phyloP scores from a whole-genome alignment of 139 green algal species.

The Dunaliella primolecta region DNA sequence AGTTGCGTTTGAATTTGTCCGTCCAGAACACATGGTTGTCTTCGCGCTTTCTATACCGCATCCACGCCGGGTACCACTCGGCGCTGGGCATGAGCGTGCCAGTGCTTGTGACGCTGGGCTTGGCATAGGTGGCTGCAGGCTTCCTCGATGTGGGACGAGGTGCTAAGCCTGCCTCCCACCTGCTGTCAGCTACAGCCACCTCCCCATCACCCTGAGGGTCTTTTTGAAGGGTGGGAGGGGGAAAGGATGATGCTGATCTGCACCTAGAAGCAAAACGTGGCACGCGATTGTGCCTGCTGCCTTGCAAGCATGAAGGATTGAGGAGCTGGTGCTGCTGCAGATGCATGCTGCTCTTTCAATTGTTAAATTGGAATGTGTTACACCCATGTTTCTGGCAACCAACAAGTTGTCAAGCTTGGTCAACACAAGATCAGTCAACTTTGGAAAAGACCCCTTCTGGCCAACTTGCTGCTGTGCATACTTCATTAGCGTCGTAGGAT shows the following conservation, averaged over 20 bases:
- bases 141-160: background rate
- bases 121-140: slow-evolving; percentile 2
- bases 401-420: too few species aligned
- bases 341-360: too few species aligned
- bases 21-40: slow-evolving; percentile 62
- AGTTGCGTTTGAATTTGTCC: slow-evolving; percentile 54
- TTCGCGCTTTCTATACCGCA: slow-evolving; percentile 50
- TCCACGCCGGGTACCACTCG: slow-evolving; percentile 58
- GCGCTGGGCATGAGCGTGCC: slow-evolving; percentile 43
- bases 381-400: too few species aligned
- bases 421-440: too few species aligned
- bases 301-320: too few species aligned
- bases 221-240: background rate
- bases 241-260: background rate
- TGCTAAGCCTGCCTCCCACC: background rate
- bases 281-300: too few species aligned
- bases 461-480: too few species aligned
- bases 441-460: too few species aligned
- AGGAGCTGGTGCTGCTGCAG: too few species aligned
- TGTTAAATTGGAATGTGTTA: too few species aligned
- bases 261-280: too few species aligned
- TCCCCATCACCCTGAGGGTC: background rate
- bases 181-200: background rate
- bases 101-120: slow-evolving; percentile 9
- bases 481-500: too few species aligned